Evolutionary conservation across 1,284 basidiomycete species (phyloP).

Genomic region (Rhodofomes roseus): DNA sequence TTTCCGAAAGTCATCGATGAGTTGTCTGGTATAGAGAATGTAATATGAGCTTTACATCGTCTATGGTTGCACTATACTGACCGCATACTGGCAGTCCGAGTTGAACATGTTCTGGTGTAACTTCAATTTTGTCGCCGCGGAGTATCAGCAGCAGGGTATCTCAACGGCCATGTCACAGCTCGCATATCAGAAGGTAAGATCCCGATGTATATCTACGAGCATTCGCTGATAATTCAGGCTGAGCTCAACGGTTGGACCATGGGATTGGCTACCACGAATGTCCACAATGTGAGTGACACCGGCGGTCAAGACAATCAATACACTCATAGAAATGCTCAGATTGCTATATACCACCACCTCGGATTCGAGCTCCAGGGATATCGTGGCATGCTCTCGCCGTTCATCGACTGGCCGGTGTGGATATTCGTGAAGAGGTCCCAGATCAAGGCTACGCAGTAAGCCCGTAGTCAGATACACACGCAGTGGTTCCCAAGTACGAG

Average conservation of each 20-base stretch:
- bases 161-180: conserved; percentile 11
- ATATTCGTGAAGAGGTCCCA: not conserved
- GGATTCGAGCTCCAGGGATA: not conserved
- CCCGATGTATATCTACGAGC: not conserved
- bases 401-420: not conserved
- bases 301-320: not conserved
- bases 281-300: not conserved
- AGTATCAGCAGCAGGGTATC: conserved; percentile 15
- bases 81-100: not conserved
- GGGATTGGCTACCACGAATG: not conserved
- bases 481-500: too few species aligned
- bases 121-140: conserved; percentile 12
- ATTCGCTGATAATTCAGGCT: not conserved
- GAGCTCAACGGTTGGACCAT: not conserved
- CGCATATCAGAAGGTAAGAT: not conserved
- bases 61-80: not conserved
- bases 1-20: conserved; percentile 8
- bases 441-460: too few species aligned
- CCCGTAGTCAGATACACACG: too few species aligned
- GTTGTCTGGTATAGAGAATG: not conserved
- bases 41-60: not conserved
- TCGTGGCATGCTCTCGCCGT: not conserved
- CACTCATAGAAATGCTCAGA: not conserved
- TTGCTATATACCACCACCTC: not conserved
- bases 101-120: conserved; percentile 16